Evolutionary conservation across 1,139 yeast species (phyloP).

Genomic region (Blastobotrys illinoisensis): DNA sequence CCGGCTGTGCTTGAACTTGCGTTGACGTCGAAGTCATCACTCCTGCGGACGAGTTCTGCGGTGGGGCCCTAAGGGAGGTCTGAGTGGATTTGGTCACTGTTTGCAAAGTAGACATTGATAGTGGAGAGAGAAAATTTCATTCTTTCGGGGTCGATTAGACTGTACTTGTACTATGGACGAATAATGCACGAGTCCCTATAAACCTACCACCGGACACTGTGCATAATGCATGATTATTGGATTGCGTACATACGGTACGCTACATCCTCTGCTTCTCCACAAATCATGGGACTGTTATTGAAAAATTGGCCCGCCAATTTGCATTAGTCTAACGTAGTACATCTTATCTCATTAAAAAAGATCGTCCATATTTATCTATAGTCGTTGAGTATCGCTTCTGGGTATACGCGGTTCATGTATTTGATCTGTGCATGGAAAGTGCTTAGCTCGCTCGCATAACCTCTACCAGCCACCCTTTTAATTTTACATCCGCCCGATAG

Average conservation of each 20-base stretch:
- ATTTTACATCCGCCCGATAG: not conserved
- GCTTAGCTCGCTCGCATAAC: not conserved
- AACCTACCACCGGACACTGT: not conserved
- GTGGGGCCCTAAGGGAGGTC: not conserved
- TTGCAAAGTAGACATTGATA: not conserved
- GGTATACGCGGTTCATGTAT: not conserved
- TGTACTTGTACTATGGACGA: not conserved
- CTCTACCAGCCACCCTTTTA: not conserved
- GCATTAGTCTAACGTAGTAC: no score
- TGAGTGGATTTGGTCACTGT: not conserved
- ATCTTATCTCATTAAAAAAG: no score
- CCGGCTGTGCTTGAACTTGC: not conserved
- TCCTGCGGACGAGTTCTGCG: not conserved
- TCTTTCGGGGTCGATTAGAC: not conserved
- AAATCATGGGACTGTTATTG: no score
- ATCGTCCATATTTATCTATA: no score
- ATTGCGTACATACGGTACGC: not conserved
- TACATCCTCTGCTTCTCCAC: not conserved
- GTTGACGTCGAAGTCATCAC: conserved; percentile 17
- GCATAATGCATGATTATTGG: not conserved
- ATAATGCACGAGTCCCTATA: not conserved
- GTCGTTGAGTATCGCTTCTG: no score
- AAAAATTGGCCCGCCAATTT: no score
- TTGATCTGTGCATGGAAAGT: not conserved
- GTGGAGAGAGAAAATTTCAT: not conserved